Conservation (phyloP, 352 stramenopile species). For the Phytophthora chlamydospora region DNA sequence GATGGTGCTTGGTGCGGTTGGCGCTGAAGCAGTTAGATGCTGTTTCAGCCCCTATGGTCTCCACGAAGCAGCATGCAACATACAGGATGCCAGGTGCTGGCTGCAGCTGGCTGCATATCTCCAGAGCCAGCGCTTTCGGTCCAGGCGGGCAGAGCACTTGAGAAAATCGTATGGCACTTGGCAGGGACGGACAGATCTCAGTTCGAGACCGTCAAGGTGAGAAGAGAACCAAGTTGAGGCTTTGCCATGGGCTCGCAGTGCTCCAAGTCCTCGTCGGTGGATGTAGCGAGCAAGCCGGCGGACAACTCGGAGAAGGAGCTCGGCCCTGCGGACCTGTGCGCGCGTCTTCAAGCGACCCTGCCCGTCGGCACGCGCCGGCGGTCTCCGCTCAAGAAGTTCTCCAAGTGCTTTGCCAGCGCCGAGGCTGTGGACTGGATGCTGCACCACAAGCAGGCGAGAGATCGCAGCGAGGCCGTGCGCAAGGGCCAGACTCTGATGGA, state of each 20-base stretch:
- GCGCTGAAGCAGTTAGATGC: too few relatives aligned
- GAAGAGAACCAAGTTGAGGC: not conserved
- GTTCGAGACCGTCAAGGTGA: conserved; percentile 10
- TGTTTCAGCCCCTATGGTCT: conserved; percentile 15
- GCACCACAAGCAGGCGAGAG: conserved; percentile 71
- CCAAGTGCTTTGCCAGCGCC: conserved; percentile 73
- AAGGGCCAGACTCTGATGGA: conserved; percentile 67
- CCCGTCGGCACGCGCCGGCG: conserved; percentile 56
- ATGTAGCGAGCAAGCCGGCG: conserved; percentile 33
- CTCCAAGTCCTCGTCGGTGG: conserved; percentile 27
- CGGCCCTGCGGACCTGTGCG: conserved; percentile 55
- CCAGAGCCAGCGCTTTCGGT: conserved; percentile 27
- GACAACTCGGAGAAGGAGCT: conserved; percentile 52
- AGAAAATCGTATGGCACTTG: conserved; percentile 19
- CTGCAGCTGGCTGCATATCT: not conserved
- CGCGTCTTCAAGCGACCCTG: conserved; percentile 68
- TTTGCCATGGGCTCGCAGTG: conserved; percentile 34
- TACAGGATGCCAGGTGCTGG: not conserved
- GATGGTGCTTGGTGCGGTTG: too few relatives aligned
- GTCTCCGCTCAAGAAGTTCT: conserved; percentile 71
- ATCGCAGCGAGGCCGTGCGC: conserved; percentile 61
- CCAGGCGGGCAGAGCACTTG: conserved; percentile 12
- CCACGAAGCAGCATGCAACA: conserved; percentile 12
- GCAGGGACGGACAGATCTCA: conserved; percentile 1
- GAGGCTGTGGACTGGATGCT: conserved; percentile 81